Evolutionary conservation across 768 basidiomycete species (phyloP).

Genomic region (Lentinula aciculospora): DNA sequence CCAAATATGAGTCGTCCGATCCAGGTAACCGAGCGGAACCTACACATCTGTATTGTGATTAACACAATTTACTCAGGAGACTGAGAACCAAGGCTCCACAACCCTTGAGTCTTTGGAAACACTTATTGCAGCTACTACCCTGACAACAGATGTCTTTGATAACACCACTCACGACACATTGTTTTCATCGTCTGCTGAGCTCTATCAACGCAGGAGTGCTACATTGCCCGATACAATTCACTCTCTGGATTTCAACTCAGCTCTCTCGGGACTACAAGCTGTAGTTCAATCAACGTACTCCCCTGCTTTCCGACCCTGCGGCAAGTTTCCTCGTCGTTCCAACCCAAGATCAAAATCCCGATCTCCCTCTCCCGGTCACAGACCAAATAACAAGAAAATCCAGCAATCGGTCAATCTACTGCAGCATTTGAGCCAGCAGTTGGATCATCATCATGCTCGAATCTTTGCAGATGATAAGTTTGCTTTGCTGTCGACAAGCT

Average conservation of each 20-base stretch:
- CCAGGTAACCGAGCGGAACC: not conserved
- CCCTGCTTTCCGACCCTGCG: not conserved
- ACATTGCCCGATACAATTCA: not conserved
- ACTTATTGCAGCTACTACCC: not conserved
- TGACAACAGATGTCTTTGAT: not conserved
- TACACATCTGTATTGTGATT: not conserved
- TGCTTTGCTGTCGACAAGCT: not conserved
- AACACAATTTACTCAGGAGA: not conserved
- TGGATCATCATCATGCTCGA: not conserved
- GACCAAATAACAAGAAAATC: not conserved
- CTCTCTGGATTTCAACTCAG: not conserved
- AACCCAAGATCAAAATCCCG: not conserved
- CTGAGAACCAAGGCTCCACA: not conserved
- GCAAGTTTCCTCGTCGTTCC: not conserved
- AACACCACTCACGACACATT: not conserved
- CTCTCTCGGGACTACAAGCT: not conserved
- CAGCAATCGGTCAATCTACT: not conserved
- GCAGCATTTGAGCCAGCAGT: not conserved
- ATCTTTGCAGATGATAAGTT: not conserved
- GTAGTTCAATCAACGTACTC: not conserved
- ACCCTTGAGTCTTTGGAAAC: constrained; percentile 1
- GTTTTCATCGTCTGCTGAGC: not conserved
- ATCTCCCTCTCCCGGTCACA: not conserved
- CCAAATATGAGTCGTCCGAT: not conserved
- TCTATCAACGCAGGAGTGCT: not conserved